Evolutionary conservation across 1,139 yeast species (phyloP).

Genomic region (Diutina scorzettiae): DNA sequence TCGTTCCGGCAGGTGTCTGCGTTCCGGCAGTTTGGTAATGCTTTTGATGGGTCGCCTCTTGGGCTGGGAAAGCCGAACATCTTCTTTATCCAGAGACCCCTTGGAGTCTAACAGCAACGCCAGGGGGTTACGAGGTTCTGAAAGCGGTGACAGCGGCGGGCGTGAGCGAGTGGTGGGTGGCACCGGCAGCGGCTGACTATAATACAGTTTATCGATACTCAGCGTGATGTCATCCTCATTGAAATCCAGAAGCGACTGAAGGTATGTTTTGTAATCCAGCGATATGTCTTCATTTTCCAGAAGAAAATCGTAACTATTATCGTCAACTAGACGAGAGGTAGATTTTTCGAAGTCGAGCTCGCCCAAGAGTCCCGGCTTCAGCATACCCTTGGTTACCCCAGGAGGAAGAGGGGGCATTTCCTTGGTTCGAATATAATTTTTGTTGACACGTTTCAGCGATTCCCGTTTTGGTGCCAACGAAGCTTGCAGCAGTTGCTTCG

Average conservation of each 20-base stretch:
- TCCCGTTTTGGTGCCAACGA: background rate
- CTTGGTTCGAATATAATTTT: slow-evolving; percentile 10
- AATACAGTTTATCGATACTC: slow-evolving; percentile 1
- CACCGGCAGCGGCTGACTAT: background rate
- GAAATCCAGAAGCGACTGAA: slow-evolving; percentile 5
- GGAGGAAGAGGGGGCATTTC: slow-evolving; percentile 4
- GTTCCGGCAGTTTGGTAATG: background rate
- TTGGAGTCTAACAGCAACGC: background rate
- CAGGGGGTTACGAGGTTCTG: background rate
- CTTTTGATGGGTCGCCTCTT: background rate
- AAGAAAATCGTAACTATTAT: background rate
- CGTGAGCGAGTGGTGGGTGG: background rate
- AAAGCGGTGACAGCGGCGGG: background rate
- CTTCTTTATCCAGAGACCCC: background rate
- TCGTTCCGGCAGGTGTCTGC: background rate
- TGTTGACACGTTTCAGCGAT: slow-evolving; percentile 11
- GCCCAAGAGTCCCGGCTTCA: background rate
- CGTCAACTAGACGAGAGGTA: background rate
- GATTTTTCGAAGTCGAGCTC: background rate
- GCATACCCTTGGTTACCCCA: background rate
- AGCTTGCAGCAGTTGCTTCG: slow-evolving; percentile 6
- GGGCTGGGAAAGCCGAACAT: background rate
- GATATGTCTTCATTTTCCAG: slow-evolving; percentile 5
- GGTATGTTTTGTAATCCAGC: slow-evolving; percentile 1
- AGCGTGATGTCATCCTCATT: slow-evolving; percentile 5